phyloP scores from a whole-genome alignment of 176 grass and related monocot genomes.

The Cenchrus americanus region DNA sequence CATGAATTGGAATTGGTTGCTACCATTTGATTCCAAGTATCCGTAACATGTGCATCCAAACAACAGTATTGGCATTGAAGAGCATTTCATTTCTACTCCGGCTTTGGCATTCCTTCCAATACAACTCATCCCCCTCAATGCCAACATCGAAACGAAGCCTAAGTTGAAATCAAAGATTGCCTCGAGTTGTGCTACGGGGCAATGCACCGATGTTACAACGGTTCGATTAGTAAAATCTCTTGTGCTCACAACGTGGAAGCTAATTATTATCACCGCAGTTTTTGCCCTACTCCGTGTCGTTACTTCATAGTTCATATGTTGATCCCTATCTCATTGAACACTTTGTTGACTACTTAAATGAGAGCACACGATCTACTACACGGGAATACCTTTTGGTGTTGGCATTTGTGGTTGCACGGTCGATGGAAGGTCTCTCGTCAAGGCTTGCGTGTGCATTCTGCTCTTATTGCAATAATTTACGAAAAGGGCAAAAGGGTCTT shows the following conservation, averaged over 20 bases:
- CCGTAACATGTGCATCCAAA: too few species aligned
- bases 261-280: conserved; percentile 56
- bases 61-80: too few species aligned
- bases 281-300: conserved; percentile 53
- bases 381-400: conserved; percentile 59
- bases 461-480: conserved; percentile 67
- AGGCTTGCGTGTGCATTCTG: conserved; percentile 53
- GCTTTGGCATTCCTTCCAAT: too few species aligned
- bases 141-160: too few species aligned
- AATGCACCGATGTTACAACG: conserved; percentile 31
- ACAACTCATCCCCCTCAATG: too few species aligned
- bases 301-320: conserved; percentile 67
- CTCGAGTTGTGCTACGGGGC: conserved; percentile 33
- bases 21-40: too few species aligned
- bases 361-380: conserved; percentile 17
- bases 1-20: too few species aligned
- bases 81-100: too few species aligned
- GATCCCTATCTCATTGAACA: conserved; percentile 70
- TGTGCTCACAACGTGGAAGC: conserved; percentile 48
- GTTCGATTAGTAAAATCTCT: conserved; percentile 48
- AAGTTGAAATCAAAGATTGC: conserved; percentile 55
- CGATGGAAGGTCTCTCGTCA: conserved; percentile 58
- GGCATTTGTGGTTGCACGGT: conserved; percentile 51
- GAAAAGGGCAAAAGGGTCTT: conserved; percentile 71
- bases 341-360: conserved; percentile 70